Evolutionary conservation across 129 eudicot species (phyloP).

Genomic region (Arctium minus): DNA sequence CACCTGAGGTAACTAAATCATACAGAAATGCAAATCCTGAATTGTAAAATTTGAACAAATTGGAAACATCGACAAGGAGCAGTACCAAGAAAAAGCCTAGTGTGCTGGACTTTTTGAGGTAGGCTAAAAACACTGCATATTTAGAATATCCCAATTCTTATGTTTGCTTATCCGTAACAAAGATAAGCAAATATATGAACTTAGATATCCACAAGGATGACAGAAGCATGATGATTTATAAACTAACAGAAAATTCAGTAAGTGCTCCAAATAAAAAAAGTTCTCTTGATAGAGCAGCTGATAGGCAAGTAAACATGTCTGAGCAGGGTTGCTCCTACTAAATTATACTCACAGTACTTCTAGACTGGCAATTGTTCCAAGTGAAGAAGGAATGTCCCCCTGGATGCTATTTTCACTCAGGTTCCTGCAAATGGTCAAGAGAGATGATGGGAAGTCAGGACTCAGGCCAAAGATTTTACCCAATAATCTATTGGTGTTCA

Average conservation of each 20-base stretch:
- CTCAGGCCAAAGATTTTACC: background rate
- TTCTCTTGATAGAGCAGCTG: background rate
- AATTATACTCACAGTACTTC: slow-evolving; percentile 63
- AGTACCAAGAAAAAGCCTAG: background rate
- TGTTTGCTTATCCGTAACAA: background rate
- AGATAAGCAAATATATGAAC: background rate
- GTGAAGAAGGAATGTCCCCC: slow-evolving; percentile 78
- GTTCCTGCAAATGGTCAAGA: slow-evolving; percentile 55
- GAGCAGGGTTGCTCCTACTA: background rate
- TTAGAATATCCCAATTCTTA: background rate
- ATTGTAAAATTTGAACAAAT: background rate
- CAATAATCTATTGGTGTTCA: background rate
- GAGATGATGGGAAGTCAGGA: background rate
- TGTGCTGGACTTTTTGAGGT: background rate
- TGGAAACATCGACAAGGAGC: background rate
- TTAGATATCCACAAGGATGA: background rate
- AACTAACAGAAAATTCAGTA: background rate
- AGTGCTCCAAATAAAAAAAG: background rate
- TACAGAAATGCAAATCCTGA: background rate
- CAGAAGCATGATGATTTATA: background rate
- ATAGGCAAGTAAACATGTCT: background rate
- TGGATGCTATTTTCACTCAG: slow-evolving; percentile 87
- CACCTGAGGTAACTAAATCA: background rate
- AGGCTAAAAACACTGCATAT: background rate
- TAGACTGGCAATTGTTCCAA: slow-evolving; percentile 63